Percentiles rank a stretch among this genome's conserved stretches.
Conservation (phyloP, 148 eudicot genomes). For the Cornus florida region DNA sequence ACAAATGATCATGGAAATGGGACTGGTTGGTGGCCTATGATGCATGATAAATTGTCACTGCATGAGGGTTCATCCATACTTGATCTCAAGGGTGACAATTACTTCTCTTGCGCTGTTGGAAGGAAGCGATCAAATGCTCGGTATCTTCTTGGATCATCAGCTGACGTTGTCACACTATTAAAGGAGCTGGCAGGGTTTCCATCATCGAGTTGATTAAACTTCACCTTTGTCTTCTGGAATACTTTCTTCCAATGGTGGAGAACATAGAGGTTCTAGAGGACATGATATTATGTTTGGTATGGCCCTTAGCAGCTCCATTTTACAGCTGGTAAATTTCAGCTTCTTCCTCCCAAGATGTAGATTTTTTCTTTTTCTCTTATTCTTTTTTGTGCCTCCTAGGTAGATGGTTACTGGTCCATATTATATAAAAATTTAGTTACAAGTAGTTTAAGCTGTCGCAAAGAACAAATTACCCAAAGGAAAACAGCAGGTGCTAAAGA, state of each 20-base stretch:
- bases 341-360: background rate
- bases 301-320: background rate
- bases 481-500: background rate
- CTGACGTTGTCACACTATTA: slow-evolving; percentile 55
- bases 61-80: slow-evolving; percentile 49
- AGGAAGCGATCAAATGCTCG: slow-evolving; percentile 60
- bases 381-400: background rate
- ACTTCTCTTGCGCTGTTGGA: slow-evolving; percentile 77
- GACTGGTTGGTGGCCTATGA: slow-evolving; percentile 19
- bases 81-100: slow-evolving; percentile 55
- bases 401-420: background rate
- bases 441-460: background rate
- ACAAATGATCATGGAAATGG: slow-evolving; percentile 17
- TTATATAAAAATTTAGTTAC: background rate
- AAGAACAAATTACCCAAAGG: background rate
- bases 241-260: background rate
- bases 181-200: slow-evolving; percentile 44
- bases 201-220: slow-evolving; percentile 19
- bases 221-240: background rate
- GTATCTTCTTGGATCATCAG: slow-evolving; percentile 55
- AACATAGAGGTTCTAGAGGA: background rate
- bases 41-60: slow-evolving; percentile 22
- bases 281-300: background rate
- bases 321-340: background rate
- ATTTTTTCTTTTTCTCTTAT: background rate